Evolutionary conservation across 805 yeast species (phyloP).

Genomic region (Metschnikowia baotianmanensis): DNA sequence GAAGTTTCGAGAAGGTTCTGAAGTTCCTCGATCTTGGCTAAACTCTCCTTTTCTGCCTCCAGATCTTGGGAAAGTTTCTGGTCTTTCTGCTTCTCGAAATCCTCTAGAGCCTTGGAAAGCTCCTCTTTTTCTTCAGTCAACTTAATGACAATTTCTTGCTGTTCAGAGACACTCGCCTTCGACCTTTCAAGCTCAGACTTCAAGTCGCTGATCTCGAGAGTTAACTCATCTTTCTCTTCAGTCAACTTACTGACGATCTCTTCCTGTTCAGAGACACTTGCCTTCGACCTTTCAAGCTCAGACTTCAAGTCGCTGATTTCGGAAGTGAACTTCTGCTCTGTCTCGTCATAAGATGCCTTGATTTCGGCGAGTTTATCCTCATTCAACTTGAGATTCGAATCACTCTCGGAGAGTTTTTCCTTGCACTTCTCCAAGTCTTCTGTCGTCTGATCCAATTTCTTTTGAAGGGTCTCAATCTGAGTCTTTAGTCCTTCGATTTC

Average conservation of each 20-base stretch:
- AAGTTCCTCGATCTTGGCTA: too few species aligned
- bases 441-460: slow-evolving; percentile 1
- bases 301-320: neutral
- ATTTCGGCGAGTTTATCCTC: slow-evolving; percentile 2
- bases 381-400: slow-evolving; percentile 1
- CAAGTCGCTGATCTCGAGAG: neutral
- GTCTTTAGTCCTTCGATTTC: neutral
- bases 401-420: neutral
- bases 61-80: neutral
- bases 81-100: neutral
- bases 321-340: too few species aligned
- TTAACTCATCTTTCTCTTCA: neutral
- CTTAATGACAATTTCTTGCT: neutral
- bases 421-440: neutral
- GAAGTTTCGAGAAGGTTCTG: neutral
- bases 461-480: neutral
- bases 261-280: neutral
- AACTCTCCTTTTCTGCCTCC: slow-evolving; percentile 5
- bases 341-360: neutral
- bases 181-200: neutral
- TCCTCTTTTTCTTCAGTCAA: neutral
- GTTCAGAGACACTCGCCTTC: neutral
- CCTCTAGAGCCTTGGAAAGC: too few species aligned
- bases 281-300: neutral
- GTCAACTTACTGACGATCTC: neutral